These are phyloP conservation scores for Aspergillus ibericus DNA, from an alignment of 2,329 filamentous ascomycete genomes.

Conservation along the genomic window DNA sequence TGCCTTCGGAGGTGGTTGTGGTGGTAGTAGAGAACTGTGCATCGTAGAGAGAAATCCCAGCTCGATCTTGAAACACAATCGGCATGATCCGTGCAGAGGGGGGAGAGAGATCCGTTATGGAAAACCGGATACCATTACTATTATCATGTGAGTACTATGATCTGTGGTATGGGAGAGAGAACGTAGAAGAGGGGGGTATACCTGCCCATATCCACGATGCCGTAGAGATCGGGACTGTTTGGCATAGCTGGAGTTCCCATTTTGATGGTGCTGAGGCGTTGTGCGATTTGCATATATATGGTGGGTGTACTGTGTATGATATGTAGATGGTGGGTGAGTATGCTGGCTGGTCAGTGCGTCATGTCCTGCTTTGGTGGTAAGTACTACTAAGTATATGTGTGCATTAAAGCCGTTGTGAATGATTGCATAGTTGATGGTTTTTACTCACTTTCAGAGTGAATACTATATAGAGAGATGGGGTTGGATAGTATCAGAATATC, in stretches of 20 bases:
- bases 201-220: conserved; percentile 46
- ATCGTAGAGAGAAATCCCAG: conserved; percentile 83
- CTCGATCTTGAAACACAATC: conserved; percentile 75
- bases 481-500: no score
- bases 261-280: not conserved
- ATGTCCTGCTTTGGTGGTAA: no score
- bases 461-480: no score
- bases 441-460: no score
- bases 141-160: not conserved
- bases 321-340: not conserved
- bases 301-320: not conserved
- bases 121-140: conserved; percentile 89
- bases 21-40: conserved; percentile 66
- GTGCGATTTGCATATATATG: not conserved
- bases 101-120: conserved; percentile 76
- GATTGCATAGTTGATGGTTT: no score
- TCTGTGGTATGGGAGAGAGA: not conserved
- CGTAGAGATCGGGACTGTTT: conserved; percentile 28
- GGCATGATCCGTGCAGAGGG: conserved; percentile 69
- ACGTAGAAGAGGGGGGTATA: no score
- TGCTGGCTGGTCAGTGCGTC: not conserved
- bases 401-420: no score
- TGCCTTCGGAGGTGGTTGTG: conserved; percentile 33
- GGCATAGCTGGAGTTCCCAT: conserved; percentile 2
- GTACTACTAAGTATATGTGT: no score